These are phyloP conservation scores for Fomitopsis betulina DNA, from an alignment of 1,284 basidiomycete genomes.

Conservation along the genomic window DNA sequence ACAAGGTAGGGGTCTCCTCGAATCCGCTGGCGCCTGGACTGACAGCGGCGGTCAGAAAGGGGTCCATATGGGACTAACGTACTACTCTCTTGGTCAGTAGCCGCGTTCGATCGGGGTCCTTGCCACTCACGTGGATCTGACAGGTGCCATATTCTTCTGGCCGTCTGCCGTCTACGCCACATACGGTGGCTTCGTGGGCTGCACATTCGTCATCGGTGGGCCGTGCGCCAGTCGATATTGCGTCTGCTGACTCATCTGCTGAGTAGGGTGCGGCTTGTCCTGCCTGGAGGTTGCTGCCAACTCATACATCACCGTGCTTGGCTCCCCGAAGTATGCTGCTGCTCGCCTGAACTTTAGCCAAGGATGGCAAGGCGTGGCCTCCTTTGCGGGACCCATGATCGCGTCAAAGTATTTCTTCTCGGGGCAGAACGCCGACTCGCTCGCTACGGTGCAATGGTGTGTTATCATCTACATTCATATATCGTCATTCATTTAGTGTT, in stretches of 20 bases:
- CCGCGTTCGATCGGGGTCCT: not conserved
- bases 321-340: slow-evolving; percentile 66
- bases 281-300: slow-evolving; percentile 74
- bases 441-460: slow-evolving; percentile 73
- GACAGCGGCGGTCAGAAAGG: slow-evolving; percentile 36
- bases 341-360: slow-evolving; percentile 81
- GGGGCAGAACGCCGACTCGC: slow-evolving; percentile 52
- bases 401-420: slow-evolving; percentile 74
- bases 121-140: not conserved
- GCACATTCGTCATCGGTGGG: slow-evolving; percentile 63
- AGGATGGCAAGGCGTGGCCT: slow-evolving; percentile 78
- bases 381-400: slow-evolving; percentile 78
- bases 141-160: slow-evolving; percentile 77
- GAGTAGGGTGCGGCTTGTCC: slow-evolving; percentile 63
- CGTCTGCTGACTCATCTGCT: not conserved
- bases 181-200: slow-evolving; percentile 73
- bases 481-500: not conserved
- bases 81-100: slow-evolving; percentile 60
- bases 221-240: not conserved
- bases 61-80: slow-evolving; percentile 63
- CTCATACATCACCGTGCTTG: slow-evolving; percentile 73
- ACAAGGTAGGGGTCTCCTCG: slow-evolving; percentile 39
- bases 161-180: slow-evolving; percentile 64
- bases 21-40: slow-evolving; percentile 1
- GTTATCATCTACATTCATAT: not conserved